Evolutionary conservation across 192 early-diverging fungal genomes (phyloP).

Genomic region (Dissophora globulifera): DNA sequence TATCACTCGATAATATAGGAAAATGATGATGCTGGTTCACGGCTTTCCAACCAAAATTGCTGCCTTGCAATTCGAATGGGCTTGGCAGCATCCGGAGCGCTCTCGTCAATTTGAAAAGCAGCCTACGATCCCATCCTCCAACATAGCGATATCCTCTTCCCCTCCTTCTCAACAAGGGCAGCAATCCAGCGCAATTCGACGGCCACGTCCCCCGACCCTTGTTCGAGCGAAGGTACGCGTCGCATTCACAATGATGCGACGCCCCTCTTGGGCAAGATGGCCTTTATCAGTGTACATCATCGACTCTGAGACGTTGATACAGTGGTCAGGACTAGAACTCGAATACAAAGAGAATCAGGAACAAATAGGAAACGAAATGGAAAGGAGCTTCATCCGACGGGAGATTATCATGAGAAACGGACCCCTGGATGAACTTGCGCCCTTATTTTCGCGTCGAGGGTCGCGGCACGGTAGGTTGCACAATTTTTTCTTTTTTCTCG

Average conservation of each 20-base stretch:
- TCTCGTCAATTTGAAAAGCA: conserved; percentile 39
- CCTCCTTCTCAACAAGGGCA: too few relatives aligned
- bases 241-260: conserved; percentile 22
- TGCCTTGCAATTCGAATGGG: conserved; percentile 45
- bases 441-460: conserved; percentile 11
- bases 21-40: conserved; percentile 33
- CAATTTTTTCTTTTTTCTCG: background rate
- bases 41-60: conserved; percentile 48
- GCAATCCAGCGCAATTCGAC: background rate
- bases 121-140: background rate
- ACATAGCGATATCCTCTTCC: background rate
- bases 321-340: conserved; percentile 11
- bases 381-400: conserved; percentile 1
- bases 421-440: conserved; percentile 8
- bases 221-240: conserved; percentile 21
- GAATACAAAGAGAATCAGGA: background rate
- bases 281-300: conserved; percentile 36
- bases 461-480: background rate
- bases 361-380: too few relatives aligned
- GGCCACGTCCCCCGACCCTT: background rate
- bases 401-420: conserved; percentile 8
- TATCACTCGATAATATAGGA: conserved; percentile 16
- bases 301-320: background rate
- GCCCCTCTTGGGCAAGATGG: conserved; percentile 32
- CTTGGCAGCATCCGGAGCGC: conserved; percentile 43